Evolutionary conservation across 306 rosid genomes (phyloP).

Genomic region (Comarum palustre): DNA sequence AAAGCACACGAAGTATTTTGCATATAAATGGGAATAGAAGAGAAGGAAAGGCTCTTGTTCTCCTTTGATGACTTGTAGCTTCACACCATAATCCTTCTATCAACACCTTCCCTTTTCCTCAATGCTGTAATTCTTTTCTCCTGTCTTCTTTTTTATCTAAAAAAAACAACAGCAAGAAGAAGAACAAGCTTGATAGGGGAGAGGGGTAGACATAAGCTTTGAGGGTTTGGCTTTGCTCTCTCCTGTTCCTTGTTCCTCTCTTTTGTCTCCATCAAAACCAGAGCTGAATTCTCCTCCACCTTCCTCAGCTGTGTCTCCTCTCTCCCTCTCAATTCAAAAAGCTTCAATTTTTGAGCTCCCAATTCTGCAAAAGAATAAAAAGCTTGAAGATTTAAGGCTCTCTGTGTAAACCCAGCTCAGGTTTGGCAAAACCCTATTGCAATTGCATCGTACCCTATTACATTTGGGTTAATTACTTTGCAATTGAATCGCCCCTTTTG

Average conservation of each 20-base stretch:
- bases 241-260: not conserved
- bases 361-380: constrained; percentile 25
- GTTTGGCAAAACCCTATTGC: constrained; percentile 25
- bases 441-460: constrained; percentile 5
- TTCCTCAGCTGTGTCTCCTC: constrained; percentile 33
- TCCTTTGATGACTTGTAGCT: constrained; percentile 42
- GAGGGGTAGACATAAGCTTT: constrained; percentile 45
- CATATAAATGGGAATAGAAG: not conserved
- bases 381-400: constrained; percentile 28
- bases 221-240: constrained; percentile 53
- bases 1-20: not conserved
- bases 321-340: constrained; percentile 32
- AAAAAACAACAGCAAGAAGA: constrained; percentile 7
- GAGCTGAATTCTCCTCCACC: constrained; percentile 40
- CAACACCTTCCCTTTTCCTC: constrained; percentile 22
- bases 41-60: not conserved
- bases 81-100: constrained; percentile 37
- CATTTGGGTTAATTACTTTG: constrained; percentile 36
- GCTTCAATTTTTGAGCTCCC: constrained; percentile 37
- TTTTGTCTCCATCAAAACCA: constrained; percentile 21
- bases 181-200: constrained; percentile 27
- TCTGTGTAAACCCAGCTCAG: constrained; percentile 34
- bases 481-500: constrained; percentile 8
- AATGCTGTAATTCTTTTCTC: constrained; percentile 54
- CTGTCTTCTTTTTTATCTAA: constrained; percentile 5